Evolutionary conservation across 768 basidiomycete species (phyloP), one percentile per base, ranked within the genome.

Genomic region (Lenzites betulinus): DNA sequence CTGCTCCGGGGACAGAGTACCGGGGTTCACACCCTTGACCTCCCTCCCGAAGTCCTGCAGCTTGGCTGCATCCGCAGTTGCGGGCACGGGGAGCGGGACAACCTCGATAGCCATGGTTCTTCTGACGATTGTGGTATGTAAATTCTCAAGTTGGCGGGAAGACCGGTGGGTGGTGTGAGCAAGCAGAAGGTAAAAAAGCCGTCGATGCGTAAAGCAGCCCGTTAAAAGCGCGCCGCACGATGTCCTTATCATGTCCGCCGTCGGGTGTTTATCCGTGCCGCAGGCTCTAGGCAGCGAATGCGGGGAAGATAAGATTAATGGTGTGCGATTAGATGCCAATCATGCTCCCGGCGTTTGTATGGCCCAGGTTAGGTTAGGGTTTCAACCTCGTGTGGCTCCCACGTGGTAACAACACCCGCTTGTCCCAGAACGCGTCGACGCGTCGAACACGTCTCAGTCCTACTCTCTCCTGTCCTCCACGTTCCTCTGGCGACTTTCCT

Each of bases 11-110:
- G 81, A 77, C 47, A 93, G 78, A 12, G 75, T 75, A 0, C 81
- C 87, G 0, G 90, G 92, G 67, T 89, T 75, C 49, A 90, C 78
- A 12, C 89, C 90, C 65, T 81, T 83, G 42, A 95, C 91, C 70
- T 90, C 81, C 30, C 88, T 79, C 1, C 93, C 93, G 73, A 95
- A 93, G 58, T 85, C 76, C 38, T 73, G 67, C 70, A 94, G 88
- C 72, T 83, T 83, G 39, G 81, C 74, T 6, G 85, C 70, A 70
- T 93, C 86, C 12, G 88, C 89, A 30, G 86, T 83, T n/a, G 83
- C 73, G 18, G 93, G 90, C 2, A 92, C 77, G 7, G 90, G 83
- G 7, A 95, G 75, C 53, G 90, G 83, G 25, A 74, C 52, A 23
- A 89, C 74, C 75, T 88, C 78, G 66, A 93, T 86, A 49, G 86